A percentile compares a stretch with the other conserved stretches of the same genome.
Evolutionary conservation across 1,284 basidiomycete species (phyloP).

Genomic region (Boletus calvinii): DNA sequence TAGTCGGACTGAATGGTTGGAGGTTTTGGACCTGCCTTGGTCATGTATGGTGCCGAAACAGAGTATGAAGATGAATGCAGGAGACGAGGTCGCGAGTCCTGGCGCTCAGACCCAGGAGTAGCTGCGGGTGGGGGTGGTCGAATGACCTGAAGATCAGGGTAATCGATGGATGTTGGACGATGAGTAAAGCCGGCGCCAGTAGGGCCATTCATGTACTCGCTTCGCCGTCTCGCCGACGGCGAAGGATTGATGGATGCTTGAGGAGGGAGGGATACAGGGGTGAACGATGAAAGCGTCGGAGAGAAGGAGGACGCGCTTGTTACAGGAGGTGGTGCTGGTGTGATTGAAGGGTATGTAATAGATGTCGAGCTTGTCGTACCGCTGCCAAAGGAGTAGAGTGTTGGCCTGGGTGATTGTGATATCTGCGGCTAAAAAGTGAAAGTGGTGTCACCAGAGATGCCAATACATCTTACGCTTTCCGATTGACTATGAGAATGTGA

Average conservation of each 20-base stretch:
- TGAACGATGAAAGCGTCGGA: conserved; percentile 28
- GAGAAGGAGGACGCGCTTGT: conserved; percentile 38
- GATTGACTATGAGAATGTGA: conserved; percentile 42
- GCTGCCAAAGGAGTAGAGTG: conserved; percentile 35
- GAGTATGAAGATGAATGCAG: conserved; percentile 35
- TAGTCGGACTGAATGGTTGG: conserved; percentile 71
- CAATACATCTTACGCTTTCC: conserved; percentile 41
- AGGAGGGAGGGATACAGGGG: conserved; percentile 61
- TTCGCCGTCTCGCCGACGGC: conserved; percentile 65
- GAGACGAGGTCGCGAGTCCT: conserved; percentile 60
- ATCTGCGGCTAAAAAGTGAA: conserved; percentile 24
- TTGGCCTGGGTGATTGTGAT: conserved; percentile 31
- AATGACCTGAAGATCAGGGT: conserved; percentile 72
- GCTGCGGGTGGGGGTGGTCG: conserved; percentile 78
- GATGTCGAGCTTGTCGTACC: conserved; percentile 28
- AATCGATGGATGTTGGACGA: conserved; percentile 65
- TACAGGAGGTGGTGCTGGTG: conserved; percentile 33
- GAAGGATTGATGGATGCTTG: conserved; percentile 78
- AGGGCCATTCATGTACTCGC: conserved; percentile 79
- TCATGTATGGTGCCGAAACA: conserved; percentile 20
- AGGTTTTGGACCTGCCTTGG: conserved; percentile 39
- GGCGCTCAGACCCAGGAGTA: conserved; percentile 62
- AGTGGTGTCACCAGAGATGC: background rate
- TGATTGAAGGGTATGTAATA: conserved; percentile 49
- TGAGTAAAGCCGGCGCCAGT: conserved; percentile 53